Evolutionary conservation across 345 rosid species (phyloP).

Genomic region (Rhodamnia rubescens): DNA sequence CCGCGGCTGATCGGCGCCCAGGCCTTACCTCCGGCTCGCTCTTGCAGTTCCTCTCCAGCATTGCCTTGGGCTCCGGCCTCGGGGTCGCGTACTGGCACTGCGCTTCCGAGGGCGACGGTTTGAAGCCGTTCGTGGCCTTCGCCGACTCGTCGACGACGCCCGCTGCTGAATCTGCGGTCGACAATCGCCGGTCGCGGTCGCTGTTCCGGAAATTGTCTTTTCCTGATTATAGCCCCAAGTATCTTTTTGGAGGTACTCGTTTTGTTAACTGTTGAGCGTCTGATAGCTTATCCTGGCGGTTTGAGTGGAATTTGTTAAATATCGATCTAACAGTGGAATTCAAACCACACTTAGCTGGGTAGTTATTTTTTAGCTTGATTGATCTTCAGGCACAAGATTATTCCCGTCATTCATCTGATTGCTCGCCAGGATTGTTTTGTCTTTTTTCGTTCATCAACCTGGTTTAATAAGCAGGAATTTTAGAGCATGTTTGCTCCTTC

Average conservation of each 20-base stretch:
- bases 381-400: background rate
- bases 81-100: slow-evolving; percentile 45
- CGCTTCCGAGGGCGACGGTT: slow-evolving; percentile 7
- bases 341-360: background rate
- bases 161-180: slow-evolving; percentile 12
- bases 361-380: background rate
- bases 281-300: background rate
- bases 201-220: slow-evolving; percentile 42
- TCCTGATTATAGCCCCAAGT: slow-evolving; percentile 46
- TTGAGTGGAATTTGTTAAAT: background rate
- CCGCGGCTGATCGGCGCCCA: slow-evolving; percentile 1
- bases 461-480: background rate
- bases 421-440: background rate
- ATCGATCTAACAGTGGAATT: background rate
- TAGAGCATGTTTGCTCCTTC: background rate
- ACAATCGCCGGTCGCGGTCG: slow-evolving; percentile 11
- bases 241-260: slow-evolving; percentile 52
- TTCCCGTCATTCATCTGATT: background rate
- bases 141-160: slow-evolving; percentile 29
- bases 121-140: slow-evolving; percentile 25
- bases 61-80: slow-evolving; percentile 44
- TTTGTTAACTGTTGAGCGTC: background rate
- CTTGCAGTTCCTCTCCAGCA: slow-evolving; percentile 39
- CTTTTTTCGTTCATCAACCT: background rate
- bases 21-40: slow-evolving; percentile 1